Evolutionary conservation across 495 filamentous ascomycete species (phyloP).

Genomic region (Parachaetomium inaequale): DNA sequence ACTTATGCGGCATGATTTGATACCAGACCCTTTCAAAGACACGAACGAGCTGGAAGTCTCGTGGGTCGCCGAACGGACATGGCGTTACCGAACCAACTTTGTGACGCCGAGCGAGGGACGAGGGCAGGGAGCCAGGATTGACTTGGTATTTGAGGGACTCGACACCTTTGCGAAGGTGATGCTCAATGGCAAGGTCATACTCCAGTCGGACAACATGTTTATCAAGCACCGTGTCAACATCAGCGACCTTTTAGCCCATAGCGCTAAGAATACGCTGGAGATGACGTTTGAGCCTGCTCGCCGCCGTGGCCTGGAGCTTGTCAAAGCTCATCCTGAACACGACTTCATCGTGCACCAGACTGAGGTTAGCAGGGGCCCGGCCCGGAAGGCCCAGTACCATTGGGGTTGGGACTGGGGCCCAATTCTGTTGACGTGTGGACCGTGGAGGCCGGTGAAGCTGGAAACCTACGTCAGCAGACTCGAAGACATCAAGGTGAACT

Average conservation of each 20-base stretch:
- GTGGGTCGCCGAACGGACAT: constrained; percentile 70
- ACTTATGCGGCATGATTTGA: constrained; percentile 32
- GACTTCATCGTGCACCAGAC: constrained; percentile 48
- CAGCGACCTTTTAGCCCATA: constrained; percentile 18
- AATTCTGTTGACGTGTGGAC: constrained; percentile 64
- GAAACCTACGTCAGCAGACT: constrained; percentile 60
- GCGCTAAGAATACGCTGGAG: constrained; percentile 29
- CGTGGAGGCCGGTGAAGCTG: constrained; percentile 65
- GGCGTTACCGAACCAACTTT: constrained; percentile 49
- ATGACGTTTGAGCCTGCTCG: constrained; percentile 47
- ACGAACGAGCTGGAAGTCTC: constrained; percentile 64
- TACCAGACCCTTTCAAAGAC: constrained; percentile 60
- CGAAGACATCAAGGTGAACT: constrained; percentile 51
- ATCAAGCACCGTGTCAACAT: constrained; percentile 45
- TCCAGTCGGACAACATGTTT: constrained; percentile 69
- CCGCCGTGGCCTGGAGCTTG: constrained; percentile 37
- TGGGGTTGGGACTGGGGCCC: constrained; percentile 83
- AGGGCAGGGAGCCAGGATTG: constrained; percentile 29
- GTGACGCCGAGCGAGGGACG: constrained; percentile 32
- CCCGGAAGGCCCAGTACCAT: constrained; percentile 48
- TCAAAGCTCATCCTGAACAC: constrained; percentile 42
- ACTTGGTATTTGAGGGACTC: constrained; percentile 66
- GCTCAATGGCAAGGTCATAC: constrained; percentile 58
- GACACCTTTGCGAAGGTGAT: constrained; percentile 68
- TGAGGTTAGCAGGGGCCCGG: constrained; percentile 40